phyloP scores from a whole-genome alignment of 768 basidiomycete species.

The Baorangia bicolor region DNA sequence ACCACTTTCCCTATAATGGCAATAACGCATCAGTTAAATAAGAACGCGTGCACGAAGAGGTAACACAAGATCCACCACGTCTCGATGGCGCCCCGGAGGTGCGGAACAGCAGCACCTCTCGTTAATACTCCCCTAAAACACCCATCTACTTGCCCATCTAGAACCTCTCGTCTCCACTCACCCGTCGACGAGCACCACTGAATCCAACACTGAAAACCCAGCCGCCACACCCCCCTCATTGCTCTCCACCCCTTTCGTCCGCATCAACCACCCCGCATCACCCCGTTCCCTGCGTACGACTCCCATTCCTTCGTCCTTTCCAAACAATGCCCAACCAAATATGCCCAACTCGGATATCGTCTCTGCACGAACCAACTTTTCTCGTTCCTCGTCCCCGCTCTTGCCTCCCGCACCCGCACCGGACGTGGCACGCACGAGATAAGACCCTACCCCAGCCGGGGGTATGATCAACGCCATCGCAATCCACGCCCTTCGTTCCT shows the following conservation, averaged over 20 bases:
- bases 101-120: too few species aligned
- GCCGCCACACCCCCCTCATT: constrained; percentile 55
- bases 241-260: constrained; percentile 88
- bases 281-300: constrained; percentile 49
- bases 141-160: too few species aligned
- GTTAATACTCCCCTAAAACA: too few species aligned
- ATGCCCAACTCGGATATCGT: constrained; percentile 90
- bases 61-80: too few species aligned
- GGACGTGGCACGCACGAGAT: constrained; percentile 70
- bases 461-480: constrained; percentile 92
- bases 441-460: constrained; percentile 64
- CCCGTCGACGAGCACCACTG: constrained; percentile 53
- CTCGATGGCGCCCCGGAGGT: too few species aligned
- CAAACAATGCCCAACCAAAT: constrained; percentile 87
- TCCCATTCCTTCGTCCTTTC: constrained; percentile 35
- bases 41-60: too few species aligned
- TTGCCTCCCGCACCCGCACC: neutral
- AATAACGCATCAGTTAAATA: too few species aligned
- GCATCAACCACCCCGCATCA: constrained; percentile 77
- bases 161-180: neutral
- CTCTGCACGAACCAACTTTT: constrained; percentile 52
- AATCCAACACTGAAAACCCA: constrained; percentile 77
- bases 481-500: constrained; percentile 85
- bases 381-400: neutral
- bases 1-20: too few species aligned